Evolutionary conservation across 305 asterid species (phyloP).

Genomic region (Solanum hybrid): DNA sequence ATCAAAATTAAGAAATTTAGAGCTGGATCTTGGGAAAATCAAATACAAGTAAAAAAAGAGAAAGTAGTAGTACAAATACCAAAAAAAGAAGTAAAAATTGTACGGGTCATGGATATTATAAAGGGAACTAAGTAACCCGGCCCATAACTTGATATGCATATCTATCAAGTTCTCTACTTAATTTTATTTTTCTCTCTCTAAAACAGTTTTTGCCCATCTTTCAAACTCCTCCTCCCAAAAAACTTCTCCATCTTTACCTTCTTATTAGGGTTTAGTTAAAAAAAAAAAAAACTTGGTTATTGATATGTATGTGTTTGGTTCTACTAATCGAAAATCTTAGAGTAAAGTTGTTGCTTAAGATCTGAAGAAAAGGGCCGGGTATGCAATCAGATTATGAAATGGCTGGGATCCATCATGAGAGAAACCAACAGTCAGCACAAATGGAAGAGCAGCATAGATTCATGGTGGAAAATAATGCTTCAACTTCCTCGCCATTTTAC

Average conservation of each 20-base stretch:
- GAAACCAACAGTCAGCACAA: neutral
- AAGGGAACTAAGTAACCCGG: neutral
- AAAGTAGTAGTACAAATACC: neutral
- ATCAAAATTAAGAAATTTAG: neutral
- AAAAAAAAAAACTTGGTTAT: neutral
- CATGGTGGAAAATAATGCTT: neutral
- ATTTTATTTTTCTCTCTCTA: neutral
- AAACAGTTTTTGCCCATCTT: constrained; percentile 2
- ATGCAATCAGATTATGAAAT: constrained; percentile 51
- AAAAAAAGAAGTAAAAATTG: neutral
- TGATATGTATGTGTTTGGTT: neutral
- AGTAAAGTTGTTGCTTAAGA: neutral
- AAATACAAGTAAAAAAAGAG: neutral
- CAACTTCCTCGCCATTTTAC: neutral
- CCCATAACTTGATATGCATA: neutral
- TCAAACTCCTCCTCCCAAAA: neutral
- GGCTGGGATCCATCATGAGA: constrained; percentile 33
- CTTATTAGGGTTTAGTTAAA: constrained; percentile 10
- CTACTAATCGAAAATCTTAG: neutral
- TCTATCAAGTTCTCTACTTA: neutral
- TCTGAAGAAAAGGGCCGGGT: neutral
- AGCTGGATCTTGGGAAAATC: neutral
- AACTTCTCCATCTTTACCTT: neutral
- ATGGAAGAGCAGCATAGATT: constrained; percentile 18
- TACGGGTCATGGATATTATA: neutral